Base-by-base conservation (phyloP, 176 grass and related monocot genomes). In the Paspalum vaginatum region DNA sequence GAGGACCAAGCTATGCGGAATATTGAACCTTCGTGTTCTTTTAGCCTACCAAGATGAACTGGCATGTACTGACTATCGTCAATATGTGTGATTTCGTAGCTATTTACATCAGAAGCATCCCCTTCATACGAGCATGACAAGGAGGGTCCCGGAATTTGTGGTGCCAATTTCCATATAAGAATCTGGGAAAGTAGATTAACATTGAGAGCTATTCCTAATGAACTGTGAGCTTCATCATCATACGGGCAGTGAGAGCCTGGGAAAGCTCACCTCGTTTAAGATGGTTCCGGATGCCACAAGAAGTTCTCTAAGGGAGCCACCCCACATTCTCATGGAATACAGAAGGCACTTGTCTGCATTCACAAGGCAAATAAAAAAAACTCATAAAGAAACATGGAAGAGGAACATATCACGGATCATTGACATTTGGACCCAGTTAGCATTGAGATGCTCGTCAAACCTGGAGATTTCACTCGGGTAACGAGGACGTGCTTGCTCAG, bases 1-100 rank as follows among this genome's bases (percentile, higher is more conserved):
- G 84, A 54, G 74, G 85, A 93, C 92, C 92, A 98, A 15, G 88
- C 75, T 87, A 98, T 85, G 53, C 84, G 83, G 75, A 98, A 98
- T 72, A 98, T 95, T 54, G 95, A 98, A 65, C 95, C 95, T 86
- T 98, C 88, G 64, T 98, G 95, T 12, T 89, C 95, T 61, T 77
- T 81, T 0, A 95, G 86, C 44, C 86, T 87, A 56, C 79, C 88
- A 58, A 95, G 84, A 63, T 91, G 83, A 50, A 84, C 60, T 16
- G 86, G 11, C 75, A 70, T 62, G 42, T 83, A 87, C 22, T 87
- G 70, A 11, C 66, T 37, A 37, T 53, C 37, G 75, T 55, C 25
- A 86, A 72, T 18, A n/a, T 64, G 66, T 52, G 54, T 10, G 37
- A 70, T 78, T 70, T 61, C 48, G 10, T 18, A 0, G 24, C 42